These are phyloP conservation scores for Penicillium ucsense DNA, from an alignment of 495 filamentous ascomycete species.

Conservation along the genomic window DNA sequence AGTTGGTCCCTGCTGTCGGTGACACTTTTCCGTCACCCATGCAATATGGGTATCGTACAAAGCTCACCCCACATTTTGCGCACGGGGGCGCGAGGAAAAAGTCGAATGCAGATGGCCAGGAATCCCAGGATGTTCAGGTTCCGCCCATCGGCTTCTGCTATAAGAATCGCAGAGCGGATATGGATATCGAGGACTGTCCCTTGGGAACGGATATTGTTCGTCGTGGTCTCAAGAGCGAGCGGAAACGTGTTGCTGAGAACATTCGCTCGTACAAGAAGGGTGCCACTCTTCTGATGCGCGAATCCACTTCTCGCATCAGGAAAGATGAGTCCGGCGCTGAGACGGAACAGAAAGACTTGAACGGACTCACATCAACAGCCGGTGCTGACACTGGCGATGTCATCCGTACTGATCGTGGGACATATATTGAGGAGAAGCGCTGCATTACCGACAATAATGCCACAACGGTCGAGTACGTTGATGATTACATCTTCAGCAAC, in stretches of 20 bases:
- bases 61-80: constrained; percentile 92
- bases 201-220: constrained; percentile 82
- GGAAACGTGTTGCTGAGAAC: constrained; percentile 58
- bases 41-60: constrained; percentile 90
- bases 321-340: constrained; percentile 29
- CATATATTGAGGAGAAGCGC: constrained; percentile 65
- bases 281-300: constrained; percentile 80
- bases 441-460: constrained; percentile 81
- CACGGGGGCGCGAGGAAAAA: constrained; percentile 24
- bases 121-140: constrained; percentile 32
- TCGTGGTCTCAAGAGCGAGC: constrained; percentile 62
- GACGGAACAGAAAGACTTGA: constrained; percentile 6
- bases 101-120: constrained; percentile 12
- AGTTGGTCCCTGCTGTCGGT: constrained; percentile 63
- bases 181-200: constrained; percentile 97
- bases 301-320: constrained; percentile 63
- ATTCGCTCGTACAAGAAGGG: constrained; percentile 65
- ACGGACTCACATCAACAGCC: constrained; percentile 6
- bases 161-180: constrained; percentile 58
- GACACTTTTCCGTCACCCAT: constrained; percentile 85
- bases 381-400: constrained; percentile 26
- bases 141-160: constrained; percentile 87
- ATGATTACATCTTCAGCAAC: constrained; percentile 76
- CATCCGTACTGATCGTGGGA: constrained; percentile 24
- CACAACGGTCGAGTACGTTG: constrained; percentile 74